Evolutionary conservation across 352 stramenopile genomes (phyloP).

Genomic region (Globisporangium takayamanum): DNA sequence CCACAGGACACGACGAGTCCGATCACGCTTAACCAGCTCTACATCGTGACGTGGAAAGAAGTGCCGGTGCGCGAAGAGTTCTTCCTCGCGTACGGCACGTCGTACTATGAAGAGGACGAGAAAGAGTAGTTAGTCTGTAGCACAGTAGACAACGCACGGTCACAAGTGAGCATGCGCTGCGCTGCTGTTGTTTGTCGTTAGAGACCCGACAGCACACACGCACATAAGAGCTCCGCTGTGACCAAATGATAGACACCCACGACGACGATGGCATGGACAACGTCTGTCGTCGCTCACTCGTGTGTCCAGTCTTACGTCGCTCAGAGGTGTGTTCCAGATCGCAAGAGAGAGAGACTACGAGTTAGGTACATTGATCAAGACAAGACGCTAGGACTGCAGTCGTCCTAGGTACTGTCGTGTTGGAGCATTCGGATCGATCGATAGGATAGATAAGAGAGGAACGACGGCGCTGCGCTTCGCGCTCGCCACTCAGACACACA

Average conservation of each 20-base stretch:
- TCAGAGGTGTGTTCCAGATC: no score
- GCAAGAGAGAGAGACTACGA: no score
- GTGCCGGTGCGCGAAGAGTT: constrained; percentile 80
- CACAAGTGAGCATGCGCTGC: background rate
- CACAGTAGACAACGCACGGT: no score
- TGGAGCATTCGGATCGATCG: background rate
- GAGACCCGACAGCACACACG: no score
- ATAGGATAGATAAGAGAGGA: no score
- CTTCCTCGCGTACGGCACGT: constrained; percentile 85
- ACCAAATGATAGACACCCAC: no score
- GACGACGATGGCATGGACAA: background rate
- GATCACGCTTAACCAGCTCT: constrained; percentile 81
- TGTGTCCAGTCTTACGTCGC: no score
- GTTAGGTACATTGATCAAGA: background rate
- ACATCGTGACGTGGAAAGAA: constrained; percentile 88
- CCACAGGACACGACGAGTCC: constrained; percentile 67
- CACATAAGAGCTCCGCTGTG: no score
- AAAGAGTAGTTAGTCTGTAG: constrained; percentile 28
- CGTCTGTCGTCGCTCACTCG: background rate
- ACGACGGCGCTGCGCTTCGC: no score
- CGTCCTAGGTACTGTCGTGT: background rate
- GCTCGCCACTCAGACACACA: background rate
- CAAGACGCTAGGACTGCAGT: background rate
- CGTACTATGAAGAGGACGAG: constrained; percentile 84
- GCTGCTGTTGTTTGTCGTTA: no score